Conservation (phyloP, 176 grass and related monocot species). For the Metroxylon sagu region DNA sequence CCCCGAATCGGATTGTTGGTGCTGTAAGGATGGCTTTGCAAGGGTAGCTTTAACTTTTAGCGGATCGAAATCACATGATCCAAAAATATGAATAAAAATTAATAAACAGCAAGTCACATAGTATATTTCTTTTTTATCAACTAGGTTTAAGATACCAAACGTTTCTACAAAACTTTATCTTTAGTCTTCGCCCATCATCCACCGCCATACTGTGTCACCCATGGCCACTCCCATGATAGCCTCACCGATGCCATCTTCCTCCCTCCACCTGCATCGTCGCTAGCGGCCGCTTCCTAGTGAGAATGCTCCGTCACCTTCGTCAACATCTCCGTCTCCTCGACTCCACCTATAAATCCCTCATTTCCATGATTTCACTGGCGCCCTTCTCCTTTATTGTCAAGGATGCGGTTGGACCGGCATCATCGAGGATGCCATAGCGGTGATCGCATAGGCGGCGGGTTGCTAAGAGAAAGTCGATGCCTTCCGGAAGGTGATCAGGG, state of each 20-base stretch:
- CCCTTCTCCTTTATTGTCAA: conserved; percentile 61
- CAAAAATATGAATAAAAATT: no score
- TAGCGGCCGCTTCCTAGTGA: conserved; percentile 6
- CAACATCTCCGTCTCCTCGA: conserved; percentile 78
- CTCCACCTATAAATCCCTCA: conserved; percentile 46
- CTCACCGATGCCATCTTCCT: conserved; percentile 42
- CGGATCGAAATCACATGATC: no score
- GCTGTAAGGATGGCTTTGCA: no score
- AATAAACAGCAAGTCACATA: no score
- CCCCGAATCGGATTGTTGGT: no score
- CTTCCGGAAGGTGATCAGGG: conserved; percentile 46
- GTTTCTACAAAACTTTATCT: no score
- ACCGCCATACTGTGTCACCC: no score
- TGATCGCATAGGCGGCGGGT: conserved; percentile 77
- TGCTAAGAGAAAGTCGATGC: conserved; percentile 64
- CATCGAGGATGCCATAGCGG: conserved; percentile 76
- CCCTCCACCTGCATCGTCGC: conserved; percentile 37
- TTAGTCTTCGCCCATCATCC: no score
- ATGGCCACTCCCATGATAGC: no score
- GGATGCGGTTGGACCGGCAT: conserved; percentile 47
- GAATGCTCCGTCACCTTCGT: conserved; percentile 73
- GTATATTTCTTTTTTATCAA: no score
- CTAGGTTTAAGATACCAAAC: no score
- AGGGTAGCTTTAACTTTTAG: no score
- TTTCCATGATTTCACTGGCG: conserved; percentile 43